A percentile compares a stretch with the other conserved stretches of the same genome.
phyloP scores from a whole-genome alignment of 169 alveolate species.

The Plasmodium billcollinsi region DNA sequence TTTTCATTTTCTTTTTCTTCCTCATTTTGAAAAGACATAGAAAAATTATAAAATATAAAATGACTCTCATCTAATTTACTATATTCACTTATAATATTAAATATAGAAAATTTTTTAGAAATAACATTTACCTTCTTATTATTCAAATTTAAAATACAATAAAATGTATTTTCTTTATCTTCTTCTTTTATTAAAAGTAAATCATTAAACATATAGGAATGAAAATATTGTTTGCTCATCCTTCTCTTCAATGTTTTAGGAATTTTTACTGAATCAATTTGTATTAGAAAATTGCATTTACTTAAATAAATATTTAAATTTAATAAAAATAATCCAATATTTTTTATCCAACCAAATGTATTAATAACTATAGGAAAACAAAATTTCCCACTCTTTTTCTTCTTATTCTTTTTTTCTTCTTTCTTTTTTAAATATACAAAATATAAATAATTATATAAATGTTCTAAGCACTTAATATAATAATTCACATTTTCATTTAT shows the following conservation, averaged over 20 bases:
- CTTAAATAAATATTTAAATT: slow-evolving; percentile 54
- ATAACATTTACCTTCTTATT: slow-evolving; percentile 30
- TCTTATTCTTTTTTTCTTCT: not conserved
- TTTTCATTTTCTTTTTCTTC: slow-evolving; percentile 4
- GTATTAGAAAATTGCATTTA: slow-evolving; percentile 37
- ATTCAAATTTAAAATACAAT: slow-evolving; percentile 48
- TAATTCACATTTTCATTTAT: slow-evolving; percentile 19
- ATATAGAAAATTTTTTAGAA: slow-evolving; percentile 34
- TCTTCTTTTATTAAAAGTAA: slow-evolving; percentile 17
- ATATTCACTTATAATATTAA: slow-evolving; percentile 49
- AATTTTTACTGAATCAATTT: slow-evolving; percentile 60
- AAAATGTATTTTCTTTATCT: slow-evolving; percentile 6
- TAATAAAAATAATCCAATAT: slow-evolving; percentile 47
- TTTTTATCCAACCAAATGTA: slow-evolving; percentile 64
- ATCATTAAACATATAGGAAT: slow-evolving; percentile 60
- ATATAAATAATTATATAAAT: slow-evolving; percentile 31
- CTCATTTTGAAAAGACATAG: slow-evolving; percentile 42
- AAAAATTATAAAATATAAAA: slow-evolving; percentile 39
- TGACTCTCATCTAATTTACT: slow-evolving; percentile 32
- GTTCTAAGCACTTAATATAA: slow-evolving; percentile 29
- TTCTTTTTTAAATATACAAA: slow-evolving; percentile 21
- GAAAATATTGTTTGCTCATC: slow-evolving; percentile 15
- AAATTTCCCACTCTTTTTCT: not conserved
- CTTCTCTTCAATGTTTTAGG: slow-evolving; percentile 11
- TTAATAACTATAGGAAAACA: slow-evolving; percentile 47